These are phyloP conservation scores for Stagonosporopsis vannaccii DNA, from an alignment of 2,329 filamentous ascomycete genomes.

Conservation along the genomic window DNA sequence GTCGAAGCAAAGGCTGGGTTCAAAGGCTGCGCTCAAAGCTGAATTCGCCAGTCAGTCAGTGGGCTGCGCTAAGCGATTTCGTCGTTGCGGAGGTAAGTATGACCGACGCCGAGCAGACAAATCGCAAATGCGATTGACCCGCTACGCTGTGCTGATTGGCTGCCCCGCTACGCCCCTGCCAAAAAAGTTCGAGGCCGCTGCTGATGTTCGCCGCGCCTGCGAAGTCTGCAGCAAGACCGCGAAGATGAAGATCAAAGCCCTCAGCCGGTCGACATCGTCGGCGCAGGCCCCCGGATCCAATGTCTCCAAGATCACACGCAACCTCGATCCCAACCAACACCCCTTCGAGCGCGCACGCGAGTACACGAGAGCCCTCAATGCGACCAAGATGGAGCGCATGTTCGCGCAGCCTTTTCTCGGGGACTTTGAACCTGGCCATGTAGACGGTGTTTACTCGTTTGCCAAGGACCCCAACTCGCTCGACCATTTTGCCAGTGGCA, in stretches of 20 bases:
- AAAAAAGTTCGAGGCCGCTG: conserved; percentile 17
- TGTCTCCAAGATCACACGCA: conserved; percentile 70
- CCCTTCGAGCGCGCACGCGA: conserved; percentile 91
- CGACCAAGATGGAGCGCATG: conserved; percentile 92
- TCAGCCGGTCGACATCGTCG: conserved; percentile 69
- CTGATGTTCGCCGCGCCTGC: conserved; percentile 11
- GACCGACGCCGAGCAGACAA: conserved; percentile 5
- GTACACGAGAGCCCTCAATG: conserved; percentile 79
- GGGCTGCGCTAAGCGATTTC: conserved; percentile 16
- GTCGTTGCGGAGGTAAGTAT: conserved; percentile 10
- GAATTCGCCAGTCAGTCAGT: conserved; percentile 22
- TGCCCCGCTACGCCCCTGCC: conserved; percentile 20
- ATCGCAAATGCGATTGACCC: background rate
- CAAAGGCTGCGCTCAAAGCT: conserved; percentile 27
- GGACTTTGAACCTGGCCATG: conserved; percentile 87
- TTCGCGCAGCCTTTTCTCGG: conserved; percentile 84
- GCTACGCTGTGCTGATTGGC: conserved; percentile 23
- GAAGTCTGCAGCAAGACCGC: conserved; percentile 17
- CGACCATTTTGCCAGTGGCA: conserved; percentile 52
- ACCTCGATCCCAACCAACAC: conserved; percentile 83
- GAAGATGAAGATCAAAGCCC: conserved; percentile 61
- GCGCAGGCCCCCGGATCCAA: conserved; percentile 72
- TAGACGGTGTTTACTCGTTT: conserved; percentile 73
- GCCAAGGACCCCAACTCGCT: conserved; percentile 58
- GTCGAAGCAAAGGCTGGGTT: conserved; percentile 29